These are phyloP conservation scores for Aspergillus glaucus DNA, from an alignment of 2,329 filamentous ascomycete species.

Conservation along the genomic window DNA sequence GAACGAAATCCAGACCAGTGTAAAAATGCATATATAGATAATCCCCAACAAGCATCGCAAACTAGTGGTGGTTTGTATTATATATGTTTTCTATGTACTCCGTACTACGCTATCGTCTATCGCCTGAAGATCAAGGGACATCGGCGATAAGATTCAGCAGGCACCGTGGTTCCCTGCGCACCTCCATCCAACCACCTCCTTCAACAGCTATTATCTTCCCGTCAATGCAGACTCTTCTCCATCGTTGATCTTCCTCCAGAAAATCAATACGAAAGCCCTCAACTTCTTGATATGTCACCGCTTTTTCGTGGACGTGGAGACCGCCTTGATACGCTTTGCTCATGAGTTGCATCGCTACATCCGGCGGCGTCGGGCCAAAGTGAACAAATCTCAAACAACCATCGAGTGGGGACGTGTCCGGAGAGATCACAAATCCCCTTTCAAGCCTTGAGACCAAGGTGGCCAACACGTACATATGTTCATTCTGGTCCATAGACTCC, in stretches of 20 bases:
- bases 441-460: slow-evolving; percentile 77
- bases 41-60: no score
- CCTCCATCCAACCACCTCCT: slow-evolving; percentile 62
- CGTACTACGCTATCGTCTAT: background rate
- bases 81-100: background rate
- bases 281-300: slow-evolving; percentile 66
- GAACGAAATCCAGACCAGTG: no score
- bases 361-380: slow-evolving; percentile 61
- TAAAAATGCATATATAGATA: no score
- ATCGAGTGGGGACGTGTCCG: slow-evolving; percentile 62
- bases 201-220: slow-evolving; percentile 76
- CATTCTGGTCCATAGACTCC: slow-evolving; percentile 29
- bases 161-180: slow-evolving; percentile 35
- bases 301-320: slow-evolving; percentile 47
- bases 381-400: slow-evolving; percentile 65
- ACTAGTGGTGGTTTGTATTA: no score
- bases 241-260: slow-evolving; percentile 54
- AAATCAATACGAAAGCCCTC: slow-evolving; percentile 62
- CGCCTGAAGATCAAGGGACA: background rate
- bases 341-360: slow-evolving; percentile 73
- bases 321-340: slow-evolving; percentile 53
- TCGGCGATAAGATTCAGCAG: slow-evolving; percentile 13
- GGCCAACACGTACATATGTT: slow-evolving; percentile 71
- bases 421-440: slow-evolving; percentile 74
- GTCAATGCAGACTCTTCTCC: slow-evolving; percentile 87